Base-by-base conservation (phyloP, 805 yeast genomes). In the Wickerhamomyces silvicola region DNA sequence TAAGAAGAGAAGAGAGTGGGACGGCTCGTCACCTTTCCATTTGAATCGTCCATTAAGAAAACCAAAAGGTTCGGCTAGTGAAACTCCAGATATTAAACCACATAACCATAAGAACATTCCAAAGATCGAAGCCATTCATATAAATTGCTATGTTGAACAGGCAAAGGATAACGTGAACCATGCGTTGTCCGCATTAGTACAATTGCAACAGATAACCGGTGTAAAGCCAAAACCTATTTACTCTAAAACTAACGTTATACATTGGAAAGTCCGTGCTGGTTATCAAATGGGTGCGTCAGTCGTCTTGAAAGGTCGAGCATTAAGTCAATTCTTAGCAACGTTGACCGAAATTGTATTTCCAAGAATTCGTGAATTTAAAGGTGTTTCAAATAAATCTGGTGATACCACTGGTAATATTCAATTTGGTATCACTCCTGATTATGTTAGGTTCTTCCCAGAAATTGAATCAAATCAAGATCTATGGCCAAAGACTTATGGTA, bases 151-250 rank as follows among this genome's bases (percentile, higher is more conserved):
- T 51, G 90, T 75, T 28, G 76, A 73, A 45, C 77, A 74, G 26
- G 85, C 92, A 6, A 74, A 73, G 44, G 78, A 72, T 36, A 76
- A 80, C 47, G 70, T 77, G 27, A 78, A 86, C 61, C 66, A 77
- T 39, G 84, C 86, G 19, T 72, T 87, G 35, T 71, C 87, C 21
- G 85, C 94, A 9, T 66, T 75, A 31, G 68, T 85, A 38, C 90
- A 83, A 60, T 54, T 92, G 36, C 94, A 92, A 48, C 97, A 90
- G 57, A 82, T 92, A 49, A 90, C 98, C n/a, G 95, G 95, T 39
- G 76, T 70, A 39, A 84, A 86, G 56, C 87, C 97, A 23, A 63
- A 67, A 39, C 71, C 81, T 16, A 64, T 86, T 12, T 82, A 66
- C 52, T 81, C 94, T 25, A 81, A 75, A 51, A 70, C 84, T 8